Base-by-base conservation (phyloP, 139 green algal species). In the Ettlia oleoabundans region DNA sequence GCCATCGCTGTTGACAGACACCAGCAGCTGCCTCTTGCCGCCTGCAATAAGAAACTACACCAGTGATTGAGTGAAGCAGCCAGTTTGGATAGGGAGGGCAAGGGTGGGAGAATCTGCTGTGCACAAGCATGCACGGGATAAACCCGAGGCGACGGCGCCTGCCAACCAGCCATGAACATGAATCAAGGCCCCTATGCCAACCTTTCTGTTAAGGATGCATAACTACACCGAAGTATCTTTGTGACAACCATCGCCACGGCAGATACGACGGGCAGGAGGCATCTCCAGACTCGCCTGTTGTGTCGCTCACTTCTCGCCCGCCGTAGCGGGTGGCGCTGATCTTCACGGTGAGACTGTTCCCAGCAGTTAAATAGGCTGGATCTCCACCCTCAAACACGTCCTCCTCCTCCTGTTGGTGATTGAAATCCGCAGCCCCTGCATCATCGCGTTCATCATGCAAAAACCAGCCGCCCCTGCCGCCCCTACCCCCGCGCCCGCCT, bases 291-390 rank as follows among this genome's bases (percentile, higher is more conserved):
- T 28, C 43, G 63, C 70, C 72, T 9, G 72, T 51, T 0, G 72
- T 68, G 72, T 79, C 72, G 51, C 51, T 67, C 32, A 79, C 72
- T 24, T 79, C 72, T 3, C 72, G 72, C 21, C 18, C 51, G 8
- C 72, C 52, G 19, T 32, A 38, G 1, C 42, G 67, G 37, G 38
- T 33, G 38, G 71, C 43, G 47, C 32, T 64, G 72, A 79, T 67
- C 33, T 51, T 51, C 7, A 79, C 72, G 0, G 72, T 79, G 51
- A 79, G 47, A 33, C 40, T 66, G 72, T 67, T 67, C 51, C 72
- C 52, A 2, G 21, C 72, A 2, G 51, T 3, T 51, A 51, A 79
- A 26, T 52, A 67, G 6, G 72, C 51, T 1, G 72, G 53, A 9
- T 79, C 43, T 4, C 28, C 70, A 6, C 43, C 43, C 15, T 77